Base-by-base conservation (phyloP, 306 rosid genomes). In the Casuarina cunninghamiana region DNA sequence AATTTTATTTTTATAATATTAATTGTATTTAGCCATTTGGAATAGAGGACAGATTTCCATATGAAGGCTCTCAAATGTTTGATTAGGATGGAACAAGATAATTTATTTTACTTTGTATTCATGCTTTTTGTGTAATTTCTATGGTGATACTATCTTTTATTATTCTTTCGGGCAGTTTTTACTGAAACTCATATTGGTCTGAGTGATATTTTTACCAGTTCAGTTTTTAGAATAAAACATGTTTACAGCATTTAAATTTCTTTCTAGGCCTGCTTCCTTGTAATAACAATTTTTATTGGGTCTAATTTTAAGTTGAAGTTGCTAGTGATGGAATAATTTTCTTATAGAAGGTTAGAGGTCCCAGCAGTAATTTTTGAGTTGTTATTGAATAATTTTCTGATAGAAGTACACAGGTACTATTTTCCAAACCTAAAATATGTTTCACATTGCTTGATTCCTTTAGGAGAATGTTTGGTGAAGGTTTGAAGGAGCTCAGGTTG, bases 1-100 rank as follows among this genome's bases (percentile, higher is more conserved):
- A 41, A 57, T 78, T 74, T 45, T 62, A 51, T 76, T 71, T 57
- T 73, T 62, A 38, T 48, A 42, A 79, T 26, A 2, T 78, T 63
- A 61, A 68, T 60, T 39, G 7, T 19, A 39, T 63, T 82, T 67
- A 63, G 6, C 65, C 49, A 45, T 80, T 26, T 77, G 12, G n/a
- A 51, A 4, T 61, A 15, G 35, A 66, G 39, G 76, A 46, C 58
- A 16, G 11, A 32, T 62, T 35, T 37, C 43, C 15, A 15, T 67
- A 8, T 42, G 13, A 67, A 39, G 48, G 35, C 48, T 66, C 32
- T 58, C 45, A 66, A 66, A 41, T 39, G 4, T 65, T 65, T 4
- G 26, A 41, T 42, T 17, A 42, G 8, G 13, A 66, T 42, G 12
- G 71, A 66, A 66, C 71, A 66, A 48, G 11, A 48, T 48, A n/a